Base-by-base conservation (phyloP, 2,329 filamentous ascomycete genomes). In the Cladophialophora chaetospira region DNA sequence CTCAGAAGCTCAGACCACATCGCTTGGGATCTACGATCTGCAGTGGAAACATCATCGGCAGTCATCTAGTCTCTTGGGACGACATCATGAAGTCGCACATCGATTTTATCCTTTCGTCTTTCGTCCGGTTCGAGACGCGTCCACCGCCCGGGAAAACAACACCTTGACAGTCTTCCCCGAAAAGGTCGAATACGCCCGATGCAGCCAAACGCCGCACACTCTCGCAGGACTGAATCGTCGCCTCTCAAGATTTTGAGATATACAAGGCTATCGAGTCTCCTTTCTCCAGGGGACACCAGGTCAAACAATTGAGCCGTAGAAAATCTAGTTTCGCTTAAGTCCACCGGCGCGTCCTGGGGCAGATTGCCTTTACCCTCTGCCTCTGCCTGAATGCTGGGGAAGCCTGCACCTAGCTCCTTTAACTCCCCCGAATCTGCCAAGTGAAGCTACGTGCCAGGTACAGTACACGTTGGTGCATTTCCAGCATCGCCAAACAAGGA, bases 401-500 rank as follows among this genome's bases (percentile, higher is more conserved):
- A 44, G 23, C 42, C 10, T 25, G 42, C 42, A 28, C 19, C 21
- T 21, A 50, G 47, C 21, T 50, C 31, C 47, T 48, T 35, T n/a
- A 42, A 42, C 5, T 19, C 15, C 33, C 19, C 36, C 15, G 4
- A 21, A 10, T 23, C 23, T 51, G 33, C 47, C 21, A 8, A 26
- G 31, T 28, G 11, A 19, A 48, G 21, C 29, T 29, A 13, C 46
- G 11, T 17, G 23, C 35, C 31, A 44, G 40, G 40, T 43, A 44
- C 23, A 44, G 23, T 11, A 9, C 29, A 33, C 13, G 29, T 13
- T 44, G 42, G 42, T 44, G 42, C 42, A 44, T 44, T 44, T 44
- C 3, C 23, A 31, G 40, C 48, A 33, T 46, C 42, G 47, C 54
- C 48, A 19, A 45, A 57, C 42, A 40, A n/a, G 54, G 54, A 57